These are phyloP conservation scores for Solanum habrochaites DNA, from an alignment of 257 asterid species.

Conservation along the genomic window DNA sequence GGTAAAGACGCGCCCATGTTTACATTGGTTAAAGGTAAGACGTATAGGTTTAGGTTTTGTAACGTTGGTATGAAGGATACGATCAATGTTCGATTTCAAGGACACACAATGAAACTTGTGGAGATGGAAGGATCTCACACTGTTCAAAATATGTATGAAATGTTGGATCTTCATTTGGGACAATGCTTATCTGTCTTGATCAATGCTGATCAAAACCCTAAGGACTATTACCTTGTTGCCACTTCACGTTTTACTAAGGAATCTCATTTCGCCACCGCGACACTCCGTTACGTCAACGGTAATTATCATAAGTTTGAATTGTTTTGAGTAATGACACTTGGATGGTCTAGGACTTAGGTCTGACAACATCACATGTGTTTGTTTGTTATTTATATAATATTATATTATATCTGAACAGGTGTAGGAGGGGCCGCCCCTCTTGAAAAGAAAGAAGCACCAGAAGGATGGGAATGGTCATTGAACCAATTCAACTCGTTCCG, in stretches of 20 bases:
- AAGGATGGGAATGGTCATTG: conserved; percentile 1
- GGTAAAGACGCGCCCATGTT: not conserved
- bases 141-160: not conserved
- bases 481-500: not conserved
- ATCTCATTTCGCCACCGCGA: not conserved
- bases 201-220: not conserved
- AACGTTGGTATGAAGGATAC: not conserved
- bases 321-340: not conserved
- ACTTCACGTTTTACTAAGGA: not conserved
- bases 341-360: not conserved
- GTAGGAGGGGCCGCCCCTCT: not conserved
- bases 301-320: not conserved
- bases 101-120: not conserved
- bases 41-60: not conserved
- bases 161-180: not conserved
- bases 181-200: not conserved
- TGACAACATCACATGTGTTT: not conserved
- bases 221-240: not conserved
- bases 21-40: not conserved
- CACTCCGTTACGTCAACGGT: not conserved
- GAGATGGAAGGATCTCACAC: not conserved
- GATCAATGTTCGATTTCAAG: not conserved
- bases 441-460: not conserved
- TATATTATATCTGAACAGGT: not conserved
- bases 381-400: not conserved